A percentile compares a stretch with the other conserved stretches of the same genome.
These are phyloP conservation scores for Xenoacremonium recifei DNA, from an alignment of 2,329 filamentous ascomycete genomes.

Conservation along the genomic window DNA sequence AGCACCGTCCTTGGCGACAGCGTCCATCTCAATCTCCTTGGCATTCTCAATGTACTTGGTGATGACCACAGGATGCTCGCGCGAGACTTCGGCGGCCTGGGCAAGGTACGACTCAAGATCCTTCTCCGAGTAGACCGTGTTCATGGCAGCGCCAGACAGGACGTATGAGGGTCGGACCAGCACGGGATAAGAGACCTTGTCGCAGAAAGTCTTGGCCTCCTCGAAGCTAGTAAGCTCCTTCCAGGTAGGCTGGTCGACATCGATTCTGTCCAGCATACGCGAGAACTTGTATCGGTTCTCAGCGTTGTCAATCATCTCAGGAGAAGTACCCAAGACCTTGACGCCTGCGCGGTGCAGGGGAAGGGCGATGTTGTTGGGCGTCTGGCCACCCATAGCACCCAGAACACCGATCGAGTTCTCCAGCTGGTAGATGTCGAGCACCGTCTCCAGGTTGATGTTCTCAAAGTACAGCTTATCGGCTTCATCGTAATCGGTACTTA, in stretches of 20 bases:
- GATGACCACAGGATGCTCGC: slow-evolving; percentile 95
- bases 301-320: slow-evolving; percentile 97
- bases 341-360: slow-evolving; percentile 85
- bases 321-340: slow-evolving; percentile 91
- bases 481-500: slow-evolving; percentile 89
- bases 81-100: slow-evolving; percentile 89
- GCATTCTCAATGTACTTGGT: slow-evolving; percentile 99
- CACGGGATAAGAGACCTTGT: slow-evolving; percentile 87
- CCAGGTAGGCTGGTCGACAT: slow-evolving; percentile 95
- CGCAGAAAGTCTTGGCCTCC: slow-evolving; percentile 84
- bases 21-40: slow-evolving; percentile 99
- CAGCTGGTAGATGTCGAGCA: slow-evolving; percentile 90
- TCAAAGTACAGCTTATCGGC: slow-evolving; percentile 95
- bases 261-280: slow-evolving; percentile 92
- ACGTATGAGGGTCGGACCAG: slow-evolving; percentile 96
- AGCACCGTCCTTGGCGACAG: slow-evolving; percentile 84
- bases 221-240: slow-evolving; percentile 95
- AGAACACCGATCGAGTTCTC: slow-evolving; percentile 83
- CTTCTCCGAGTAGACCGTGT: slow-evolving; percentile 95
- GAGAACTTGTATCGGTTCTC: slow-evolving; percentile 99
- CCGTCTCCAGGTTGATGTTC: slow-evolving; percentile 85
- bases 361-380: slow-evolving; percentile 95
- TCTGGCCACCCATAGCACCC: slow-evolving; percentile 95
- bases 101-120: slow-evolving; percentile 86
- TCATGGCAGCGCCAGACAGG: slow-evolving; percentile 96